phyloP scores from a whole-genome alignment of 257 asterid genomes.

The Phtheirospermum japonicum region DNA sequence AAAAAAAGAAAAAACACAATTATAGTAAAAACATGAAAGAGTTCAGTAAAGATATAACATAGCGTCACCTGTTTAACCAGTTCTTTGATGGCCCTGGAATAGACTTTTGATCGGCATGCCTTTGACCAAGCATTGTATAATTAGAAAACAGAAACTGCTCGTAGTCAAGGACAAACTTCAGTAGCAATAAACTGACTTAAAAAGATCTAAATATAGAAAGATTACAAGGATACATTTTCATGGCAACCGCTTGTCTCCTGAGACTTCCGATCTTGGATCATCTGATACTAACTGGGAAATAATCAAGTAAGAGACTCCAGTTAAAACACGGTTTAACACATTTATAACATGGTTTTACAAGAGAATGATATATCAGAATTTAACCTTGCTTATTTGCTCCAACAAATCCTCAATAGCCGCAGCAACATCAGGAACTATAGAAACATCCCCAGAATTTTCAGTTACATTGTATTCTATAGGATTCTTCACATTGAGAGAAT shows the following conservation, averaged over 20 bases:
- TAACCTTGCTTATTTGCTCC: slow-evolving; percentile 91
- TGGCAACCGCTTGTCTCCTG: slow-evolving; percentile 54
- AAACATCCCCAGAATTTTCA: slow-evolving; percentile 39
- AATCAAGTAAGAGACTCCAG: slow-evolving; percentile 45
- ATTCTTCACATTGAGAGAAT: slow-evolving; percentile 26
- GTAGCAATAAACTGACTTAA: slow-evolving; percentile 20
- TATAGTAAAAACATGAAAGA: slow-evolving; percentile 2
- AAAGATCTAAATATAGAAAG: slow-evolving; percentile 19
- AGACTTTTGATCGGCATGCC: slow-evolving; percentile 44
- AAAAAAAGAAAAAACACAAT: neutral
- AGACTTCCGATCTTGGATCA: slow-evolving; percentile 69
- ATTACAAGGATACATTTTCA: slow-evolving; percentile 61
- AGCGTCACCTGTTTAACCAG: slow-evolving; percentile 68
- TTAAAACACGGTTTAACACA: slow-evolving; percentile 30
- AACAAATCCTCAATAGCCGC: slow-evolving; percentile 86
- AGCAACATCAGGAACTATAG: slow-evolving; percentile 78
- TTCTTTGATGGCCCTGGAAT: slow-evolving; percentile 54
- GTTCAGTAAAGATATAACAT: slow-evolving; percentile 12
- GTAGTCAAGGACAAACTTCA: slow-evolving; percentile 42
- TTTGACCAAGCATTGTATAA: slow-evolving; percentile 59
- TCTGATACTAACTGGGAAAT: too few relatives aligned
- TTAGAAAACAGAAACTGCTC: slow-evolving; percentile 64
- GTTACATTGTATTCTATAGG: slow-evolving; percentile 34
- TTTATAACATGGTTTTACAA: slow-evolving; percentile 25
- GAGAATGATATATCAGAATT: slow-evolving; percentile 24